A percentile compares a stretch with the other conserved stretches of the same genome.
phyloP scores from a whole-genome alignment of 2,329 filamentous ascomycete genomes.

The Gremmenia infestans region DNA sequence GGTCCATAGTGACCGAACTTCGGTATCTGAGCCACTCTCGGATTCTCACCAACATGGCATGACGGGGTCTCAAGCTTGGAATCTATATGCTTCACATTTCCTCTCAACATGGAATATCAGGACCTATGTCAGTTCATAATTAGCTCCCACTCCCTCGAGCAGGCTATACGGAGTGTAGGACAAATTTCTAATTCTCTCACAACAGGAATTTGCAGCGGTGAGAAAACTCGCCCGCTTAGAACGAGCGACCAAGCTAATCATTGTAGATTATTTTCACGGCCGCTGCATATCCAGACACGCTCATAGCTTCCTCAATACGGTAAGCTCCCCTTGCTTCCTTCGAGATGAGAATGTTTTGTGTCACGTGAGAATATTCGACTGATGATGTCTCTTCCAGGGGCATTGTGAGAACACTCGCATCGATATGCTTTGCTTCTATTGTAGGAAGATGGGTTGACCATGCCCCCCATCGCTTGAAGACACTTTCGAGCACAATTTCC shows the following conservation, averaged over 20 bases:
- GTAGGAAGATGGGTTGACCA: constrained; percentile 40
- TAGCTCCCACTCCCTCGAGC: neutral
- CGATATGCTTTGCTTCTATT: constrained; percentile 38
- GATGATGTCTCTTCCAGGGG: constrained; percentile 23
- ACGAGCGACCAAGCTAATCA: neutral
- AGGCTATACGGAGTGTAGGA: neutral
- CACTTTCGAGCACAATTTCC: constrained; percentile 38
- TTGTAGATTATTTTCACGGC: constrained; percentile 50
- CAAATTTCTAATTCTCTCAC: neutral
- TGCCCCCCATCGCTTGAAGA: constrained; percentile 36
- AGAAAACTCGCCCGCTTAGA: constrained; percentile 1
- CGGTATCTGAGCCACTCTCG: too few relatives aligned
- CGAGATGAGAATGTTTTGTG: neutral
- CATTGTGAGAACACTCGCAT: constrained; percentile 33
- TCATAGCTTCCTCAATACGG: constrained; percentile 37
- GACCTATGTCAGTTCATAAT: constrained; percentile 31
- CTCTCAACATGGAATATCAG: constrained; percentile 54
- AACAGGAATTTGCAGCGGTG: constrained; percentile 27
- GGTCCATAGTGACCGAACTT: neutral
- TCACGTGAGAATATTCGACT: constrained; percentile 11
- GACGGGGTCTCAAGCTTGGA: constrained; percentile 33
- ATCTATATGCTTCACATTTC: constrained; percentile 48
- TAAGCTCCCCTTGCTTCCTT: constrained; percentile 18
- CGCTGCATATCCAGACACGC: constrained; percentile 39
- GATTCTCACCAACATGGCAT: constrained; percentile 16